phyloP scores from a whole-genome alignment of 164 flowering plant species.

The Piper longum region DNA sequence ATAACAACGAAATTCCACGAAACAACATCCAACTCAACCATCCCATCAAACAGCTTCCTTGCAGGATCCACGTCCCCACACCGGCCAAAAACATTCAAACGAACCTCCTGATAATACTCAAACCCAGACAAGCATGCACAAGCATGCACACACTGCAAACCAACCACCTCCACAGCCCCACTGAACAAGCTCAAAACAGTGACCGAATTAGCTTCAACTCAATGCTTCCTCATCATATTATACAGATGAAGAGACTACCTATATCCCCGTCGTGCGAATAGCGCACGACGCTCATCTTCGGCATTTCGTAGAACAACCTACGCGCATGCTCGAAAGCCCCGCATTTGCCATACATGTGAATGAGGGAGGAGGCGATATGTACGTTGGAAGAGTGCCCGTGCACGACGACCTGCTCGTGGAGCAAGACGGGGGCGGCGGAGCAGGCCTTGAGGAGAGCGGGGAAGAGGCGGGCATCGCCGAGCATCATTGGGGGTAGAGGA shows the following conservation, averaged over 20 bases:
- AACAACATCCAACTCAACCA: slow-evolving; percentile 39
- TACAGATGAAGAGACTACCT: slow-evolving; percentile 28
- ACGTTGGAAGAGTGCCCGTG: slow-evolving; percentile 45
- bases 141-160: slow-evolving; percentile 40
- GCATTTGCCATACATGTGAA: slow-evolving; percentile 39
- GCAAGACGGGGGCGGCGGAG: slow-evolving; percentile 35
- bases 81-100: slow-evolving; percentile 46
- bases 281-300: slow-evolving; percentile 49
- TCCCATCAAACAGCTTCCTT: slow-evolving; percentile 34
- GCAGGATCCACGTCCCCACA: slow-evolving; percentile 44
- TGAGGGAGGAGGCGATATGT: slow-evolving; percentile 41
- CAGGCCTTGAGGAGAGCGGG: slow-evolving; percentile 65
- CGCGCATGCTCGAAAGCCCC: slow-evolving; percentile 25
- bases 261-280: slow-evolving; percentile 36
- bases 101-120: slow-evolving; percentile 22
- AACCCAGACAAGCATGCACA: slow-evolving; percentile 35
- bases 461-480: slow-evolving; percentile 26
- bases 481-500: too few relatives aligned
- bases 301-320: slow-evolving; percentile 51
- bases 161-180: slow-evolving; percentile 27
- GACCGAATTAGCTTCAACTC: slow-evolving; percentile 47
- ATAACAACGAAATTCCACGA: slow-evolving; percentile 73
- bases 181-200: slow-evolving; percentile 43
- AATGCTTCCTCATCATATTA: slow-evolving; percentile 33
- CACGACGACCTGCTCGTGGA: slow-evolving; percentile 46